Percentiles rank a stretch among this genome's conserved stretches.
phyloP scores from a whole-genome alignment of 2,329 filamentous ascomycete genomes.

The Penicillium aurantiogriseum region DNA sequence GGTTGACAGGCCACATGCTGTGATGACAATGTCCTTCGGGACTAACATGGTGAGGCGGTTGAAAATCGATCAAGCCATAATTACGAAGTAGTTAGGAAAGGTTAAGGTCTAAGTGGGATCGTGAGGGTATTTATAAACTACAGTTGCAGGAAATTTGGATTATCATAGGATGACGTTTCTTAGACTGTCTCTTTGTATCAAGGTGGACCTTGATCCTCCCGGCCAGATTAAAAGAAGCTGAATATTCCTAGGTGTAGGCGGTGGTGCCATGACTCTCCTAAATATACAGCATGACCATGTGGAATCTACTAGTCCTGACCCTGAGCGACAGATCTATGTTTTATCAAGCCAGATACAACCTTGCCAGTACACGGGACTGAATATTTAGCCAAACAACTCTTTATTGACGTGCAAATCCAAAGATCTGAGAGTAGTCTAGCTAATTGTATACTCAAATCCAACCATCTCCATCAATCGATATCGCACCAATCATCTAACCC shows the following conservation, averaged over 20 bases:
- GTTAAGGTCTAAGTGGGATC: neutral
- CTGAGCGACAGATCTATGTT: neutral
- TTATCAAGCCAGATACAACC: neutral
- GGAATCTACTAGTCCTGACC: neutral
- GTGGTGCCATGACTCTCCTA: no score
- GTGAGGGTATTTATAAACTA: neutral
- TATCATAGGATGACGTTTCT: neutral
- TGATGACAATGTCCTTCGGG: neutral
- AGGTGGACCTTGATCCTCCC: neutral
- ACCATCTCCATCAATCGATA: neutral
- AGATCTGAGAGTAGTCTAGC: slow-evolving; percentile 4
- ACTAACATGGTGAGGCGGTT: neutral
- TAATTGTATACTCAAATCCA: neutral
- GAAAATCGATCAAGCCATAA: neutral
- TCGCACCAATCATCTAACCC: neutral
- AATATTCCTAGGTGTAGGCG: neutral
- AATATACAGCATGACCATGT: neutral
- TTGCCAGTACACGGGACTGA: neutral
- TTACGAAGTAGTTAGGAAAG: no score
- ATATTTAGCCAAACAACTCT: slow-evolving; percentile 3
- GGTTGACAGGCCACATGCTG: neutral
- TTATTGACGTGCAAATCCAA: slow-evolving; percentile 4
- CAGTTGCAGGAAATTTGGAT: neutral
- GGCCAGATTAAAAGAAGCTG: no score
- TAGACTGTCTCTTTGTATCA: neutral